Evolutionary conservation across 352 stramenopile genomes (phyloP), one percentile per base, ranked within the genome.

Genomic region (Globisporangium paddicum): DNA sequence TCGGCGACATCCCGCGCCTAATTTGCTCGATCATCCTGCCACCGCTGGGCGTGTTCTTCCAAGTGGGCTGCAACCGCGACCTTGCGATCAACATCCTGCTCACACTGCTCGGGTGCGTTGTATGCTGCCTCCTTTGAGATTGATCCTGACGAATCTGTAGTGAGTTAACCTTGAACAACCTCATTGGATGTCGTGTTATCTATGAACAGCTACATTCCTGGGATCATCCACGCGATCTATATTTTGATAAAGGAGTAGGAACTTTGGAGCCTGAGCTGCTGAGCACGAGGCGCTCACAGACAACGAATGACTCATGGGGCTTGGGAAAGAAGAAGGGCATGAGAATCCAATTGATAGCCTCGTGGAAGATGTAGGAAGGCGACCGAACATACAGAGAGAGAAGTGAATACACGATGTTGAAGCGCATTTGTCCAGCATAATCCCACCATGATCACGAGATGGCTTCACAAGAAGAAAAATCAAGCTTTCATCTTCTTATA

Each of bases 181-280:
- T 41, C 48, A 19, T 37, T 19, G 28, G 52, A 23, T 51, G n/a
- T 63, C 34, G 7, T 8, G 25, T 14, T 50, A 4, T 38, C 16
- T 18, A 21, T 21, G 9, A 21, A 10, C 53, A 87, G 77, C 7
- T 87, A 87, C 65, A 73, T 88, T 48, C 78, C 78, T 19, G 80
- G 80, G 10, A 64, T 90, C 58, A 87, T 90, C 58, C 80, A 90
- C 60, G 80, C 80, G 13, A 72, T 90, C 37, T 88, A 88, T 62
- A 90, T 90, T 53, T 68, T 90, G 32, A 70, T 87, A 35, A 80
- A 77, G 63, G 64, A 87, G 64, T 89, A 79, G 42, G 8, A 19
- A 4, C 16, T 4, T 5, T n/a, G n/a, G n/a, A n/a, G n/a, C n/a
- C n/a, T n/a, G n/a, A n/a, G 40, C 13, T 6, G 8, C n/a, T 11